Evolutionary conservation across 164 flowering plant species (phyloP).

Genomic region (Vitis amurensis): DNA sequence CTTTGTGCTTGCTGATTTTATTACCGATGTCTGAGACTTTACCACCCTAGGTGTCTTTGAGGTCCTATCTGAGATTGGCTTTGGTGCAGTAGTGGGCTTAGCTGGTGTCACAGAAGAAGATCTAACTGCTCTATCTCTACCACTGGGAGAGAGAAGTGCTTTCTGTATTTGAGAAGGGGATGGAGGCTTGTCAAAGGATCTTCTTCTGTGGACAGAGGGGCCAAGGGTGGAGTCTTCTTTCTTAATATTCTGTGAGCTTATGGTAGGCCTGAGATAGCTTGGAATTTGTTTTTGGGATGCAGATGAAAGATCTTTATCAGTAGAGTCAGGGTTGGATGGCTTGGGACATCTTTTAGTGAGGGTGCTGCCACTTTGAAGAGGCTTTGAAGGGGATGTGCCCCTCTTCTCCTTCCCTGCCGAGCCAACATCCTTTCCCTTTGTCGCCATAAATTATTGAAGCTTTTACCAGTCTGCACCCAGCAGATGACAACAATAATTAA

Average conservation of each 20-base stretch:
- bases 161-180: constrained; percentile 13
- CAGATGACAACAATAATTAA: too few relatives aligned
- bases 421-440: constrained; percentile 24
- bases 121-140: constrained; percentile 18
- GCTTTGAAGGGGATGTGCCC: constrained; percentile 14
- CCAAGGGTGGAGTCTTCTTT: constrained; percentile 20
- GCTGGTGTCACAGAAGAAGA: constrained; percentile 16
- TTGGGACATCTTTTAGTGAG: constrained; percentile 11
- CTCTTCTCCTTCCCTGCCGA: constrained; percentile 24
- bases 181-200: constrained; percentile 46
- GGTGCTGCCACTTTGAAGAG: constrained; percentile 8
- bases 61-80: constrained; percentile 17
- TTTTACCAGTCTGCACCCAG: too few relatives aligned
- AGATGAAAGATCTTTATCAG: constrained; percentile 10
- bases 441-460: constrained; percentile 31
- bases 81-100: constrained; percentile 13
- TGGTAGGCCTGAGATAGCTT: constrained; percentile 50
- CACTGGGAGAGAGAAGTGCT: constrained; percentile 10
- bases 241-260: constrained; percentile 34
- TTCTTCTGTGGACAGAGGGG: constrained; percentile 23
- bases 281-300: constrained; percentile 31
- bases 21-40: constrained; percentile 10
- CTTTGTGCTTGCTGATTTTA: constrained; percentile 14
- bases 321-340: constrained; percentile 10
- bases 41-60: constrained; percentile 11